Conservation (phyloP, 1,284 basidiomycete species). For the Tylopilus orsonianus region DNA sequence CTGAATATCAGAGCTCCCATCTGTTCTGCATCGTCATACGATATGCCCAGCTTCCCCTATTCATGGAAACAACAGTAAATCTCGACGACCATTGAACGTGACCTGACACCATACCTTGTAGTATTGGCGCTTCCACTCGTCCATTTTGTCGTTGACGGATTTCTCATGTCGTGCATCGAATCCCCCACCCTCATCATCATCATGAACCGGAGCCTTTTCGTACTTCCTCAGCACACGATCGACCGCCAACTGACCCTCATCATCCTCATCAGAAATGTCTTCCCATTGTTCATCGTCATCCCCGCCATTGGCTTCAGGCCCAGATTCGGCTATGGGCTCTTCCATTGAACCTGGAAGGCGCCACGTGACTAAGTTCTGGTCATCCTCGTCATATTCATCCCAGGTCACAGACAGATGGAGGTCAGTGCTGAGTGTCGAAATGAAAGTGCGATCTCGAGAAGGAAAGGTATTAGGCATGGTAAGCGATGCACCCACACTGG, state of each 20-base stretch:
- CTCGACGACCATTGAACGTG: not conserved
- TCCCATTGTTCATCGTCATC: slow-evolving; percentile 44
- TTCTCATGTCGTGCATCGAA: slow-evolving; percentile 78
- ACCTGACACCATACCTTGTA: slow-evolving; percentile 64
- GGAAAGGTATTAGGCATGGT: slow-evolving; percentile 76
- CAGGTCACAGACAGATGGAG: slow-evolving; percentile 77
- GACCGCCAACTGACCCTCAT: slow-evolving; percentile 66
- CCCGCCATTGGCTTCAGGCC: slow-evolving; percentile 23
- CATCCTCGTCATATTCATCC: slow-evolving; percentile 89
- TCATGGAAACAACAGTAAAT: slow-evolving; percentile 3
- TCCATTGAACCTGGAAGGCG: slow-evolving; percentile 55
- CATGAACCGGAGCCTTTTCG: slow-evolving; percentile 74
- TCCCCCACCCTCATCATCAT: slow-evolving; percentile 66
- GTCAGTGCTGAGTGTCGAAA: slow-evolving; percentile 71
- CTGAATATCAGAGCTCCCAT: slow-evolving; percentile 71
- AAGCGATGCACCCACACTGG: slow-evolving; percentile 46
- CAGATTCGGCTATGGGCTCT: slow-evolving; percentile 35
- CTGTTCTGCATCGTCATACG: slow-evolving; percentile 65
- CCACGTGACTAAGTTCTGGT: slow-evolving; percentile 71
- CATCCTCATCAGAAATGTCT: slow-evolving; percentile 50
- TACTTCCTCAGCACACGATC: slow-evolving; percentile 88
- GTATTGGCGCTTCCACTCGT: slow-evolving; percentile 89
- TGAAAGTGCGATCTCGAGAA: slow-evolving; percentile 76
- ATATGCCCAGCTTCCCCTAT: slow-evolving; percentile 83
- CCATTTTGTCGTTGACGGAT: slow-evolving; percentile 81